Evolutionary conservation across 2,329 filamentous ascomycete genomes (phyloP).

Genomic region (Cryoendolithus antarcticus): DNA sequence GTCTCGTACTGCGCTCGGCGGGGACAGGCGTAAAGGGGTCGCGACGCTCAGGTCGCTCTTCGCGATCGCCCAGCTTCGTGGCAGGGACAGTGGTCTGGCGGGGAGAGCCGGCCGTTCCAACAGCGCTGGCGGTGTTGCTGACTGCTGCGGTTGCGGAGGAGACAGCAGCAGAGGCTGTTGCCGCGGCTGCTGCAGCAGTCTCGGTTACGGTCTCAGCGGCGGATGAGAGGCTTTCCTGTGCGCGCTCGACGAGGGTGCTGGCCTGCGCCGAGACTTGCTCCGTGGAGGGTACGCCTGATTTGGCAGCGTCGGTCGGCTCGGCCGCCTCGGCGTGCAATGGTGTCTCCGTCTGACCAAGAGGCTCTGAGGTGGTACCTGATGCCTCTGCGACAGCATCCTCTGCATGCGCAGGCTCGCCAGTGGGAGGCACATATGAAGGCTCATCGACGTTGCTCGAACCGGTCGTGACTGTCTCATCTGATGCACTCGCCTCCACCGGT

Average conservation of each 20-base stretch:
- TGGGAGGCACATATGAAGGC: slow-evolving; percentile 3
- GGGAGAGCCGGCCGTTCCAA: background rate
- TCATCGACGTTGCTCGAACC: background rate
- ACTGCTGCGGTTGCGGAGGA: slow-evolving; percentile 6
- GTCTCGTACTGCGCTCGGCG: background rate
- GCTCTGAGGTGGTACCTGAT: slow-evolving; percentile 8
- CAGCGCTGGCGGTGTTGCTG: slow-evolving; percentile 9
- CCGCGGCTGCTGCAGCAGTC: slow-evolving; percentile 17
- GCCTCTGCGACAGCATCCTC: slow-evolving; percentile 12
- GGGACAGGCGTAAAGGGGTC: background rate
- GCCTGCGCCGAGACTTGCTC: slow-evolving; percentile 6
- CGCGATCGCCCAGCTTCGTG: no score
- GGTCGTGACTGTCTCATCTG: no score
- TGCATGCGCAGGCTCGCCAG: slow-evolving; percentile 2
- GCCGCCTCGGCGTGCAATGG: slow-evolving; percentile 8
- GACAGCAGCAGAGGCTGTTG: slow-evolving; percentile 10
- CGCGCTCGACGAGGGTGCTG: slow-evolving; percentile 4
- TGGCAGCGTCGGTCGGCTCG: slow-evolving; percentile 7
- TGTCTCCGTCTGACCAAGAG: slow-evolving; percentile 9
- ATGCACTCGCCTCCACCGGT: background rate
- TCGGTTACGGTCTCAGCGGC: slow-evolving; percentile 9
- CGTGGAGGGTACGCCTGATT: background rate
- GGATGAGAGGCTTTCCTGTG: slow-evolving; percentile 7
- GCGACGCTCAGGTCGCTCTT: no score
- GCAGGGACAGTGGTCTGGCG: no score